These are phyloP conservation scores for Kregervanrija delftensis DNA, from an alignment of 805 yeast species.

Conservation along the genomic window DNA sequence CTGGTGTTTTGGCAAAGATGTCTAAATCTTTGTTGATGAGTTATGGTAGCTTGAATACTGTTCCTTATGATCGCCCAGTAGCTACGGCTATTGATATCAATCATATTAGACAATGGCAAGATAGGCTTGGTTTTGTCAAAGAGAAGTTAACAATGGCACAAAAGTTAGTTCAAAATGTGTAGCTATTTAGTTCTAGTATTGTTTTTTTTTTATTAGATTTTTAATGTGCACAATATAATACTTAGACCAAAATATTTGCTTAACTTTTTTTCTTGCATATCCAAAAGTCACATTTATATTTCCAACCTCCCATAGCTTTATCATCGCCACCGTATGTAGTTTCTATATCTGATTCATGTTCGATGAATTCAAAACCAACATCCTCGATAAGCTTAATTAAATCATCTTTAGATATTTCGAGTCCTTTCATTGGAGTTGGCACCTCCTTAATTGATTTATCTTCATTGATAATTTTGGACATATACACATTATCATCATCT, in stretches of 20 bases:
- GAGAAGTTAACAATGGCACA: slow-evolving; percentile 2
- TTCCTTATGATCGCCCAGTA: not conserved
- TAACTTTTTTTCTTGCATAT: slow-evolving; percentile 36
- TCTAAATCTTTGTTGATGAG: slow-evolving; percentile 12
- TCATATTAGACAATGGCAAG: slow-evolving; percentile 17
- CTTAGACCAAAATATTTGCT: not conserved
- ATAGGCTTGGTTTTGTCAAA: slow-evolving; percentile 11
- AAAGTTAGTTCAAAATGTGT: slow-evolving; percentile 3
- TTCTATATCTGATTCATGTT: slow-evolving; percentile 36
- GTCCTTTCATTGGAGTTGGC: slow-evolving; percentile 39
- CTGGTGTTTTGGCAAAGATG: slow-evolving; percentile 18
- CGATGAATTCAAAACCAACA: slow-evolving; percentile 45
- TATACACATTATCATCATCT: slow-evolving; percentile 32
- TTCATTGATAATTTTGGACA: slow-evolving; percentile 18
- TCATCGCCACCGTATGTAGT: slow-evolving; percentile 50
- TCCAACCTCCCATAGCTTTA: slow-evolving; percentile 44
- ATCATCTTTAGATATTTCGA: slow-evolving; percentile 56
- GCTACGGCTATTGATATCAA: slow-evolving; percentile 1
- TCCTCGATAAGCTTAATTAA: slow-evolving; percentile 36
- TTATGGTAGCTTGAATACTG: not conserved
- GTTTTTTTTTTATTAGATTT: not conserved
- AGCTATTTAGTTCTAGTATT: not conserved
- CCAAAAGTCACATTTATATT: slow-evolving; percentile 65
- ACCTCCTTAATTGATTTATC: slow-evolving; percentile 15
- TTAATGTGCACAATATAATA: not conserved